A percentile compares a stretch with the other conserved stretches of the same genome.
Evolutionary conservation across 148 eudicot genomes (phyloP).

Genomic region (Gaultheria prostrata): DNA sequence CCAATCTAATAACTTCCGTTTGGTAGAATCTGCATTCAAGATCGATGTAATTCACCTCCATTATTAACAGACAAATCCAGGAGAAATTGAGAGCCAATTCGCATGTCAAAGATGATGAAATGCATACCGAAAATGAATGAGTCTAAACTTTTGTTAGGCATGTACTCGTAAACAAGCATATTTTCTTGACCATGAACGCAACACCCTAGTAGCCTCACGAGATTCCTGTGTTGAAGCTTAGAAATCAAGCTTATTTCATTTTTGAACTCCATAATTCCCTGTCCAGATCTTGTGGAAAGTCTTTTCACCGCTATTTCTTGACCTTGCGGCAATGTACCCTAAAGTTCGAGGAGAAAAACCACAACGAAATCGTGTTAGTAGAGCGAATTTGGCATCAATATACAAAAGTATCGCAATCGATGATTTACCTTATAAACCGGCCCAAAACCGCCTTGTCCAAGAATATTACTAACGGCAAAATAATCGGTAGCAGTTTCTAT

Average conservation of each 20-base stretch:
- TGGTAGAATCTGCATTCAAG: background rate
- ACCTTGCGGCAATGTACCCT: slow-evolving; percentile 8
- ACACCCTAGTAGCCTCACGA: slow-evolving; percentile 12
- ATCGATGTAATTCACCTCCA: background rate
- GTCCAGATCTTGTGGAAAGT: slow-evolving; percentile 11
- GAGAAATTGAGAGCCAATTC: background rate
- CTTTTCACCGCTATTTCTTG: slow-evolving; percentile 13
- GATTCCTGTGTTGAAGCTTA: slow-evolving; percentile 10
- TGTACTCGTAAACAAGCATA: slow-evolving; percentile 5
- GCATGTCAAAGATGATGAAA: background rate
- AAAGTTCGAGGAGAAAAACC: background rate
- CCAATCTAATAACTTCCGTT: slow-evolving; percentile 4
- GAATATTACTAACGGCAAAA: background rate
- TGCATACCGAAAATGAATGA: slow-evolving; percentile 10
- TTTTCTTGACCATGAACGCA: slow-evolving; percentile 8
- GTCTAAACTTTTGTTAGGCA: slow-evolving; percentile 9
- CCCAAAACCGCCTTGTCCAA: slow-evolving; percentile 5
- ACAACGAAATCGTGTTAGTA: background rate
- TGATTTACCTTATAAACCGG: background rate
- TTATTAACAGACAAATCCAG: background rate
- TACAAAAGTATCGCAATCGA: background rate
- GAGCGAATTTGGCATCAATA: background rate
- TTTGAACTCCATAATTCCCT: slow-evolving; percentile 13
- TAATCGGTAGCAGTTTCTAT: background rate
- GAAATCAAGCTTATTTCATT: slow-evolving; percentile 8